These are phyloP conservation scores for Xylaria sp. DNA, from an alignment of 2,329 filamentous ascomycete species.

Conservation along the genomic window DNA sequence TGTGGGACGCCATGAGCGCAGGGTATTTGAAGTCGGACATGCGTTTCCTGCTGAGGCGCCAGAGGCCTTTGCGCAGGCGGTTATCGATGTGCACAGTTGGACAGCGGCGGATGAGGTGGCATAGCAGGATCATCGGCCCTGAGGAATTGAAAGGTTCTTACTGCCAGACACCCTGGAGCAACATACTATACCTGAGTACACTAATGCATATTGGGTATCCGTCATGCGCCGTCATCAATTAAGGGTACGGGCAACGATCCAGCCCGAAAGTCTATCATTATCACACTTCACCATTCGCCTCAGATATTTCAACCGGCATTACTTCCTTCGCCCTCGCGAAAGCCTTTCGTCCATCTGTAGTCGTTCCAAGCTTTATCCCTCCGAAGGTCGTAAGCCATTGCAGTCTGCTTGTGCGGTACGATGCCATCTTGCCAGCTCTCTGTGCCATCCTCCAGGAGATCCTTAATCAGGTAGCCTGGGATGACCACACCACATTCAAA, in stretches of 20 bases:
- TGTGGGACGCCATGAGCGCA: conserved; percentile 27
- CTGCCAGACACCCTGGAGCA: not conserved
- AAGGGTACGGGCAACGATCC: not conserved
- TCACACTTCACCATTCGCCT: not conserved
- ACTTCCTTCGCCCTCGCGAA: conserved; percentile 13
- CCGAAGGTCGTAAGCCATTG: conserved; percentile 33
- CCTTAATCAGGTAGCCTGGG: conserved; percentile 38
- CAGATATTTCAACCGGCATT: not conserved
- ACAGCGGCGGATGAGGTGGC: not conserved
- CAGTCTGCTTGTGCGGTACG: conserved; percentile 39
- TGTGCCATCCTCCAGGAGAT: conserved; percentile 41
- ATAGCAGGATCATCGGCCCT: not conserved
- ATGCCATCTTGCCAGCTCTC: conserved; percentile 41
- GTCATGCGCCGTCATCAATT: not conserved
- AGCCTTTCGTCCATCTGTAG: conserved; percentile 37
- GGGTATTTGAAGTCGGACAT: conserved; percentile 33
- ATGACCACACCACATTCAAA: conserved; percentile 46
- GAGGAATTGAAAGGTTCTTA: not conserved
- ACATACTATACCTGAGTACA: no score
- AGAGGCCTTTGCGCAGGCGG: conserved; percentile 27
- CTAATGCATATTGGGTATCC: not conserved
- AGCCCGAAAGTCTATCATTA: not conserved
- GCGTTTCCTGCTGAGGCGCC: conserved; percentile 33
- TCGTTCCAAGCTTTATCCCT: conserved; percentile 43
- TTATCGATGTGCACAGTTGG: conserved; percentile 33